Conservation (phyloP, 352 stramenopile genomes). For the Phytopythium chamaehyphon region DNA sequence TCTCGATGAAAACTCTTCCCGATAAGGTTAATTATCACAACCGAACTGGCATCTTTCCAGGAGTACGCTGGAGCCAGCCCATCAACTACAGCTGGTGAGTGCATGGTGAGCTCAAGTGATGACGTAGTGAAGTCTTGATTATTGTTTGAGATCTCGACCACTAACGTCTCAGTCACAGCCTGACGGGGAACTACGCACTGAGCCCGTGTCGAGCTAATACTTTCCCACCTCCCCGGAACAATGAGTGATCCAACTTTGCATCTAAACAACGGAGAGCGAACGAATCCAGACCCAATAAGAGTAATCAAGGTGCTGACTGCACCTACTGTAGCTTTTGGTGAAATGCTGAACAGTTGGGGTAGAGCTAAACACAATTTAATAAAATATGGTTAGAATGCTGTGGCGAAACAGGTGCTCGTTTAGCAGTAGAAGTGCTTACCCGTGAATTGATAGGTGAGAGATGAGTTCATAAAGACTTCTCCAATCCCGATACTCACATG, state of each 20-base stretch:
- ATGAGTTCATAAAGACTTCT: constrained; percentile 12
- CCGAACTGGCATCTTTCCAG: constrained; percentile 10
- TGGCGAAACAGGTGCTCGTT: not conserved
- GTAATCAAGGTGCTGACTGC: constrained; percentile 10
- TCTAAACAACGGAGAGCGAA: constrained; percentile 19
- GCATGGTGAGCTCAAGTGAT: constrained; percentile 9
- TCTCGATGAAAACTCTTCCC: constrained; percentile 25
- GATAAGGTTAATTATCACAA: constrained; percentile 14
- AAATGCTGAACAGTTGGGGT: constrained; percentile 19
- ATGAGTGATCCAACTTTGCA: constrained; percentile 16
- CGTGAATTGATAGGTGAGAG: constrained; percentile 20
- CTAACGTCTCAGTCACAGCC: constrained; percentile 12
- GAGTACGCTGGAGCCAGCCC: constrained; percentile 14
- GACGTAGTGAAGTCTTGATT: constrained; percentile 33
- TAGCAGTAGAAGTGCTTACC: constrained; percentile 5
- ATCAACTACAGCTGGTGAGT: constrained; percentile 12
- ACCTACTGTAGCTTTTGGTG: constrained; percentile 13
- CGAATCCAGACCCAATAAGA: constrained; percentile 20
- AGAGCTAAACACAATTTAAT: constrained; percentile 14
- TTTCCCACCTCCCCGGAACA: constrained; percentile 9
- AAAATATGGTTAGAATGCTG: not conserved
- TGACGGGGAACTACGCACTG: constrained; percentile 18
- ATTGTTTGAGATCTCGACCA: constrained; percentile 30
- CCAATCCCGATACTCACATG: constrained; percentile 15
- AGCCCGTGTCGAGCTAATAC: constrained; percentile 7